Evolutionary conservation across 495 filamentous ascomycete genomes (phyloP).

Genomic region (Penicillium taxi): DNA sequence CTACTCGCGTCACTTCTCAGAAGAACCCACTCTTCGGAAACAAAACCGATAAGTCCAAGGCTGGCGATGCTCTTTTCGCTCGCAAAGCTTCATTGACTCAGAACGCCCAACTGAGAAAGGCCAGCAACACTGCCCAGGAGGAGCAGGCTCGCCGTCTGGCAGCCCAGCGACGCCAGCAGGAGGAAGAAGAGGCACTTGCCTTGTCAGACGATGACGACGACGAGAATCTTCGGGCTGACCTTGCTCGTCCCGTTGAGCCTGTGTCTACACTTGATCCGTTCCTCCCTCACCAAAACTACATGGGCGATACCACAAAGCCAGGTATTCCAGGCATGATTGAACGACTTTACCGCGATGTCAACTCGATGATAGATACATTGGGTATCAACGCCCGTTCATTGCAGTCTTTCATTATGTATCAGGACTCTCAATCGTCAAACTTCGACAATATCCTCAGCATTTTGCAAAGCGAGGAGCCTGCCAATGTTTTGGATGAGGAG

Average conservation of each 20-base stretch:
- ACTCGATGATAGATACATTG: constrained; percentile 89
- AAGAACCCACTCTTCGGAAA: constrained; percentile 31
- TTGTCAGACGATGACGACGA: constrained; percentile 56
- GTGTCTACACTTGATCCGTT: constrained; percentile 53
- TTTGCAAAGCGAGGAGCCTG: constrained; percentile 34
- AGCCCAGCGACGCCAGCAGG: constrained; percentile 24
- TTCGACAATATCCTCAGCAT: constrained; percentile 23
- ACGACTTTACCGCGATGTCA: constrained; percentile 82
- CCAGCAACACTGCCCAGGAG: constrained; percentile 21
- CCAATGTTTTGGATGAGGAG: constrained; percentile 46
- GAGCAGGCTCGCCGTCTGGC: constrained; percentile 22
- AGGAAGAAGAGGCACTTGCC: constrained; percentile 38
- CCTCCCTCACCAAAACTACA: constrained; percentile 63
- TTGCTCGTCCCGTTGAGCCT: constrained; percentile 44
- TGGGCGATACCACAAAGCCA: constrained; percentile 45
- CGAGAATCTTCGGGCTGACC: constrained; percentile 50
- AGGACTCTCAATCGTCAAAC: constrained; percentile 52
- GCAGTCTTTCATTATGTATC: constrained; percentile 55
- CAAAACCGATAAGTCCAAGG: constrained; percentile 44
- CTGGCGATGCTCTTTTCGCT: constrained; percentile 32
- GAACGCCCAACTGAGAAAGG: constrained; percentile 23
- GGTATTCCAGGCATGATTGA: constrained; percentile 74
- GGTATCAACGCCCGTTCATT: constrained; percentile 79
- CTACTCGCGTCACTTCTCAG: constrained; percentile 49
- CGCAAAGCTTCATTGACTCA: constrained; percentile 36